Evolutionary conservation across 2,329 filamentous ascomycete species (phyloP), one percentile per base, ranked within the genome.

Genomic region (Arthrinium phaeospermum): DNA sequence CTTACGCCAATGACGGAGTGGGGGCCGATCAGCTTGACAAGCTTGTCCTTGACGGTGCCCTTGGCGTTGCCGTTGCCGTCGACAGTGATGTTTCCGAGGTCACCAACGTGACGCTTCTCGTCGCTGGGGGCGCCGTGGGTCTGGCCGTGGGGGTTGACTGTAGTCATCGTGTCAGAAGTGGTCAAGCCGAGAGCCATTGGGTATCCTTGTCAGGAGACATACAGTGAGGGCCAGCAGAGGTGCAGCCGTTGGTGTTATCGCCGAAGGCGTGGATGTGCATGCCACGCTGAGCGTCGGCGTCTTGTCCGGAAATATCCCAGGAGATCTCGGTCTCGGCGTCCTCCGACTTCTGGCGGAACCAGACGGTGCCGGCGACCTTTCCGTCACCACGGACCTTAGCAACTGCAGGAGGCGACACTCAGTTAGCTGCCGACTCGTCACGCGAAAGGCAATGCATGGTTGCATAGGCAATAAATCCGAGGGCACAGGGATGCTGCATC

Each of bases 181-280:
- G 41, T 64, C 57, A 64, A 41, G 1, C 22, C 19, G 57, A n/a
- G 34, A 64, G 34, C 34, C 34, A 41, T 64, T 41, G 34, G 30
- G 57, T 34, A 10, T 41, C 19, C 30, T 14, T 64, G 30, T 64
- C 57, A 49, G 10, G 16, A 34, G 47, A 86, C 94, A 83, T 88
- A 97, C 95, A 99, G 89, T 99, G 96, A 85, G 96, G 96, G 71
- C 96, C 96, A 78, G 96, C 96, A 78, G 94, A 97, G 77, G 96
- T 98, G 93, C 96, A 99, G 85, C 96, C 96, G 87, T 99, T 99
- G 90, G 96, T 98, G 91, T 98, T 98, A 91, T 98, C 96, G 84
- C 96, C 96, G 82, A 98, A 99, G 85, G 96, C 94, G 89, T 99
- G 96, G 82, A 99, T 92, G 90, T 99, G 96, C 90, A 98, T 95